Evolutionary conservation across 805 yeast species (phyloP).

Genomic region (Scheffersomyces ergatensis): DNA sequence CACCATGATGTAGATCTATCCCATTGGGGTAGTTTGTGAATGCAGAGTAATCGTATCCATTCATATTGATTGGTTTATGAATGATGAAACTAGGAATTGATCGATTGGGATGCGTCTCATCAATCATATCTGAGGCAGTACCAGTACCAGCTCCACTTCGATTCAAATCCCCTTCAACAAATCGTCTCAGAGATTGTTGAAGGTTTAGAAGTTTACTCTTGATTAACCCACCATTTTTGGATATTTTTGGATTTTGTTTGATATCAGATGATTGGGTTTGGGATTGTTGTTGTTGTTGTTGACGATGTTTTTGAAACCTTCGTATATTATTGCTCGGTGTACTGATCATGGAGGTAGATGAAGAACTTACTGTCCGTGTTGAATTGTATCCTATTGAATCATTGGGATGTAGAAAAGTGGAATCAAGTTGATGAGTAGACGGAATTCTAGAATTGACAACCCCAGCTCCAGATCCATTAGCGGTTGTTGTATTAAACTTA

Average conservation of each 20-base stretch:
- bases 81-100: slow-evolving; percentile 24
- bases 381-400: slow-evolving; percentile 6
- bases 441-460: slow-evolving; percentile 15
- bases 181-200: slow-evolving; percentile 32
- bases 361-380: slow-evolving; percentile 30
- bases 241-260: no score
- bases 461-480: slow-evolving; percentile 32
- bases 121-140: slow-evolving; percentile 6
- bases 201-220: slow-evolving; percentile 37
- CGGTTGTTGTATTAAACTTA: slow-evolving; percentile 23
- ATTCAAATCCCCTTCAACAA: slow-evolving; percentile 1
- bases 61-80: slow-evolving; percentile 29
- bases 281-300: slow-evolving; percentile 9
- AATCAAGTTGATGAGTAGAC: slow-evolving; percentile 1
- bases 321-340: slow-evolving; percentile 42
- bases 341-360: slow-evolving; percentile 35
- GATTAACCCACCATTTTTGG: slow-evolving; percentile 24
- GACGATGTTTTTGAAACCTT: slow-evolving; percentile 26
- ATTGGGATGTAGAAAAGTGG: slow-evolving; percentile 12
- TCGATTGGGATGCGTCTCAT: slow-evolving; percentile 13
- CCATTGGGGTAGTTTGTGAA: slow-evolving; percentile 22
- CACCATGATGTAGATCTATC: slow-evolving; percentile 12
- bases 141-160: background rate
- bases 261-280: slow-evolving; percentile 5
- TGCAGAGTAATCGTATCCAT: slow-evolving; percentile 36